Evolutionary conservation across 495 filamentous ascomycete genomes (phyloP), one percentile per base, ranked within the genome.

Genomic region (Wilcoxina mikolae): DNA sequence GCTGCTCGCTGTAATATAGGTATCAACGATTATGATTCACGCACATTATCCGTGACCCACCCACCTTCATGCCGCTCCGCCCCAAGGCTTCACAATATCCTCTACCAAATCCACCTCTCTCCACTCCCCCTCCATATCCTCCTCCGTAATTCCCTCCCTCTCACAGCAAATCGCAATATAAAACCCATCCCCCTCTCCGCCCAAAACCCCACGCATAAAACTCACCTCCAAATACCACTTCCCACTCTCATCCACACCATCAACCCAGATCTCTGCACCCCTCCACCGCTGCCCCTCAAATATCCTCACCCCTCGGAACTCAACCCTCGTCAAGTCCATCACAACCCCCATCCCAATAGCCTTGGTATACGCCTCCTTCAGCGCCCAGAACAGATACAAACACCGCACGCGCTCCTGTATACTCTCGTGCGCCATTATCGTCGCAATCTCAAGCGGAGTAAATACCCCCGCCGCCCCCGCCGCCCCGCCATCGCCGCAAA

Each of bases 301-400:
- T 35, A 4, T 24, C 18, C n/a, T n/a, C 33, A 54, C 10, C 33
- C 51, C 51, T 24, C 51, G 5, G 45, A 66, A 66, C 31, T 66
- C 63, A 9, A 66, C 56, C 26, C 50, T 51, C 28, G 56, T 41
- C 9, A 66, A 53, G 18, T 66, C 51, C 22, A 51, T 55, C 24
- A 66, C 59, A 9, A 66, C 24, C 9, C 64, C 64, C 1, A 59
- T 61, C 4, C 64, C 64, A 3, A 62, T 45, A 22, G 64, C 64
- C 51, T 66, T 66, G 45, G 57, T 61, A 35, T 65, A 66, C n/a
- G 64, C 64, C 35, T 66, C 64, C 41, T 66, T 66, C 38, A 66
- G 11, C 15, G 56, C 62, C 64, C 64, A 66, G 39, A 59, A 51
- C 41, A 66, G 50, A 10, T 60, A 66, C 25, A 65, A 26, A 53